Evolutionary conservation across 176 grass and related monocot genomes (phyloP), one percentile per base, ranked within the genome.

Genomic region (Triticum urartu): DNA sequence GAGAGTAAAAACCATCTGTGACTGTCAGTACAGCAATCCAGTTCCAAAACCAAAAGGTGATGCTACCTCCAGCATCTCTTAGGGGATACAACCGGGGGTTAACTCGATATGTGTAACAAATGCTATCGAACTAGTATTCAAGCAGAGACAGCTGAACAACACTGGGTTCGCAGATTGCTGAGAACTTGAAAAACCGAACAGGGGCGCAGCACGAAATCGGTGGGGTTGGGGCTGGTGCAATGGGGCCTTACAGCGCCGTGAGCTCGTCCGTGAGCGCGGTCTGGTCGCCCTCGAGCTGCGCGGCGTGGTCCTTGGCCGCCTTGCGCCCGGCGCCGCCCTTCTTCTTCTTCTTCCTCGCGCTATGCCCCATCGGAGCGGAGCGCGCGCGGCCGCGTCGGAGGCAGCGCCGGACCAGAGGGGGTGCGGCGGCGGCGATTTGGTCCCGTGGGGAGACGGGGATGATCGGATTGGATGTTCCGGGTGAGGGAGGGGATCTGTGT

Each of bases 331-430:
- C 72, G 43, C 76, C 88, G 40, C 93, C 90, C 64, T 86, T 87
- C 83, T 94, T 98, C 88, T 98, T 98, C 84, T 98, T 98, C 92
- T 91, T 97, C 82, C 90, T 95, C 38, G 93, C 86, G 80, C 85
- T 93, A 86, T 95, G 95, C 30, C 96, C 96, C 95, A 98, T 98
- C 87, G 20, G n/a, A 13, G 20, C 54, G 15, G 68, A 54, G 82
- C 61, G 66, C 54, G 72, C 72, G 80, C 35, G 26, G 22, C 78
- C 30, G 12, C 21, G 68, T 47, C 18, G 75, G 75, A 18, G 48
- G 43, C 7, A 26, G 45, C 40, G 11, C 25, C 45, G 25, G 9
- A 70, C 34, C 18, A 70, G 36, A 70, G 18, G 33, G 18, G 9
- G 7, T 7, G 50, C 34, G 60, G 50, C 30, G 50, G 80, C 48